Conservation (phyloP, 371 early-diverging fungal species). For the Capillidium rhysosporum region DNA sequence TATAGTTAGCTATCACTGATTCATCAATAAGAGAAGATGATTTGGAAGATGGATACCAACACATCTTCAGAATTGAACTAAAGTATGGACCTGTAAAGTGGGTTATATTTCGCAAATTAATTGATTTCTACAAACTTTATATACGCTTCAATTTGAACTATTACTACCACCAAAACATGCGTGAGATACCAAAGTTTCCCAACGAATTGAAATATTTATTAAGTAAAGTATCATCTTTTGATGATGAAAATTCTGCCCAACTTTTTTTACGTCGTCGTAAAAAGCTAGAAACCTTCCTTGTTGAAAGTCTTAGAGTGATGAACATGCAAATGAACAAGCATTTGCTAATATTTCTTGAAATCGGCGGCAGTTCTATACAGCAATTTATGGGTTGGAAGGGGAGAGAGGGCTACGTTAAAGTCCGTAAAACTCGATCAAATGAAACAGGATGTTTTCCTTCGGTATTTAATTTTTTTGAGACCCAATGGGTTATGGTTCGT, state of each 20-base stretch:
- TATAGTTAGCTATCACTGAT: slow-evolving; percentile 2
- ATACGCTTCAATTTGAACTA: slow-evolving; percentile 24
- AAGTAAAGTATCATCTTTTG: not conserved
- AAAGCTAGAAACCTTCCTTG: slow-evolving; percentile 37
- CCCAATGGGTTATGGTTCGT: slow-evolving; percentile 52
- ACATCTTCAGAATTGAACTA: slow-evolving; percentile 44
- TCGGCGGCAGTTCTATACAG: slow-evolving; percentile 47
- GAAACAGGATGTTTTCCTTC: not conserved
- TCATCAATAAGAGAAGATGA: slow-evolving; percentile 4
- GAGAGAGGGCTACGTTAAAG: slow-evolving; percentile 52
- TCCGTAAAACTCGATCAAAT: not conserved
- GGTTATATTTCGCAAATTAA: slow-evolving; percentile 42
- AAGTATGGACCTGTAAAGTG: slow-evolving; percentile 64
- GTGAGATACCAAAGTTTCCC: slow-evolving; percentile 27
- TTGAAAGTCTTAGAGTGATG: slow-evolving; percentile 26
- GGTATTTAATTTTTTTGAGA: slow-evolving; percentile 20
- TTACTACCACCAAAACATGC: slow-evolving; percentile 18
- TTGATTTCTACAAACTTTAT: slow-evolving; percentile 50
- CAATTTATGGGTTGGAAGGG: slow-evolving; percentile 74
- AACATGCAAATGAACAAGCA: slow-evolving; percentile 43
- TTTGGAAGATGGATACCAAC: slow-evolving; percentile 14
- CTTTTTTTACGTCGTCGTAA: slow-evolving; percentile 22
- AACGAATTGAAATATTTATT: slow-evolving; percentile 19
- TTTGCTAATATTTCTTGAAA: slow-evolving; percentile 59
- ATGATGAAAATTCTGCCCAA: slow-evolving; percentile 5